Percentiles rank a stretch among this genome's conserved stretches.
Evolutionary conservation across 805 yeast genomes (phyloP).

Genomic region (Candida peoriensis): DNA sequence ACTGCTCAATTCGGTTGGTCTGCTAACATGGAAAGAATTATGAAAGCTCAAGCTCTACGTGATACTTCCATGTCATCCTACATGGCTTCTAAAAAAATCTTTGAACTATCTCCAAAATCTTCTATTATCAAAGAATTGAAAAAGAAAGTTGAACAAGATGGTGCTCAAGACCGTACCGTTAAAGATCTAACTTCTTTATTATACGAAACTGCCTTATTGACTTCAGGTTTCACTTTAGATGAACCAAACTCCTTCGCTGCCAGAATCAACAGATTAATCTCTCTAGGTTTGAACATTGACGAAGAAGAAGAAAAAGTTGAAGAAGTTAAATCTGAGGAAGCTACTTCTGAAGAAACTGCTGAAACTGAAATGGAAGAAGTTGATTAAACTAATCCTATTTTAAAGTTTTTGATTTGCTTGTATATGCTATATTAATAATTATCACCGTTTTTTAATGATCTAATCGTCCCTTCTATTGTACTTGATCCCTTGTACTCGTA

Average conservation of each 20-base stretch:
- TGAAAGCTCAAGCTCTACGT: slow-evolving; percentile 99
- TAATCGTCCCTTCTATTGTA: no score
- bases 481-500: no score
- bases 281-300: slow-evolving; percentile 97
- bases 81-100: slow-evolving; percentile 99
- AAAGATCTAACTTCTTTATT: slow-evolving; percentile 94
- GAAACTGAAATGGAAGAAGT: slow-evolving; percentile 99
- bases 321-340: slow-evolving; percentile 62
- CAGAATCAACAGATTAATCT: slow-evolving; percentile 96
- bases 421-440: no score
- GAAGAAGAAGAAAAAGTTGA: slow-evolving; percentile 67
- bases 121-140: slow-evolving; percentile 92
- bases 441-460: no score
- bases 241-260: slow-evolving; percentile 97
- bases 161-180: slow-evolving; percentile 97
- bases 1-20: slow-evolving; percentile 99
- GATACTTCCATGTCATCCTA: slow-evolving; percentile 98
- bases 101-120: slow-evolving; percentile 97
- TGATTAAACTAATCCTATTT: slow-evolving; percentile 75
- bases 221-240: slow-evolving; percentile 98
- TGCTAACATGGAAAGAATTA: slow-evolving; percentile 99
- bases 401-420: no score
- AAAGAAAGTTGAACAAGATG: slow-evolving; percentile 94
- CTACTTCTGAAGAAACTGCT: slow-evolving; percentile 72
- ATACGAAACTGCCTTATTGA: slow-evolving; percentile 96